These are phyloP conservation scores for Paraleonurus japonicus DNA, from an alignment of 257 asterid genomes.

Conservation along the genomic window DNA sequence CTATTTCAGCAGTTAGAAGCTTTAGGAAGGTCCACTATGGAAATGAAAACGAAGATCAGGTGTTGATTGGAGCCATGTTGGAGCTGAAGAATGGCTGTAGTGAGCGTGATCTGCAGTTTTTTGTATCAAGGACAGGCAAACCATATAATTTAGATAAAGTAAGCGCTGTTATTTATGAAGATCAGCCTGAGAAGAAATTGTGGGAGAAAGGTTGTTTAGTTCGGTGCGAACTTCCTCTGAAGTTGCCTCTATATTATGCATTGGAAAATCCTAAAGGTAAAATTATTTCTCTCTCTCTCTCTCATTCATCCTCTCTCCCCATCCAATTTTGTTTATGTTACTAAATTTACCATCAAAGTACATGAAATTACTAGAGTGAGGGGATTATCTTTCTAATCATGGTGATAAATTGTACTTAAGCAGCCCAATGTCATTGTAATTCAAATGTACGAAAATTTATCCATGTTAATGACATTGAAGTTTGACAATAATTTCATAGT, in stretches of 20 bases:
- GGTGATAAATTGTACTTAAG: too few species aligned
- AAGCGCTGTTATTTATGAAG: slow-evolving; percentile 48
- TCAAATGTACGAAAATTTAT: background rate
- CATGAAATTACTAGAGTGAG: too few species aligned
- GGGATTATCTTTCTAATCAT: too few species aligned
- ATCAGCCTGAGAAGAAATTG: slow-evolving; percentile 67
- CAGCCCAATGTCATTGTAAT: too few species aligned
- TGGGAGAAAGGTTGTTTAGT: slow-evolving; percentile 73
- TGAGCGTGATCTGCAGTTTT: slow-evolving; percentile 58
- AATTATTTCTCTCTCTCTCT: background rate
- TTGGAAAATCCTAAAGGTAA: slow-evolving; percentile 54
- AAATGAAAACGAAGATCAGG: slow-evolving; percentile 29
- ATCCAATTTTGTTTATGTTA: background rate
- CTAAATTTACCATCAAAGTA: too few species aligned
- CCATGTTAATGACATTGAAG: background rate
- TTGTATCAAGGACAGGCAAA: slow-evolving; percentile 44
- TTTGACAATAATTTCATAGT: background rate
- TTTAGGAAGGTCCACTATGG: slow-evolving; percentile 49
- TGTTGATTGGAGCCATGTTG: slow-evolving; percentile 62
- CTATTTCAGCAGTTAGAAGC: slow-evolving; percentile 49
- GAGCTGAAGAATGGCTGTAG: slow-evolving; percentile 42
- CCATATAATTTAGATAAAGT: slow-evolving; percentile 40
- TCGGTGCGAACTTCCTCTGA: slow-evolving; percentile 66
- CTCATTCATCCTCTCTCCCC: background rate
- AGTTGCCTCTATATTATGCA: slow-evolving; percentile 68